Percentiles rank a stretch among this genome's conserved stretches.
phyloP scores from a whole-genome alignment of 140 eudicot genomes.

The Erigeron philadelphicus region DNA sequence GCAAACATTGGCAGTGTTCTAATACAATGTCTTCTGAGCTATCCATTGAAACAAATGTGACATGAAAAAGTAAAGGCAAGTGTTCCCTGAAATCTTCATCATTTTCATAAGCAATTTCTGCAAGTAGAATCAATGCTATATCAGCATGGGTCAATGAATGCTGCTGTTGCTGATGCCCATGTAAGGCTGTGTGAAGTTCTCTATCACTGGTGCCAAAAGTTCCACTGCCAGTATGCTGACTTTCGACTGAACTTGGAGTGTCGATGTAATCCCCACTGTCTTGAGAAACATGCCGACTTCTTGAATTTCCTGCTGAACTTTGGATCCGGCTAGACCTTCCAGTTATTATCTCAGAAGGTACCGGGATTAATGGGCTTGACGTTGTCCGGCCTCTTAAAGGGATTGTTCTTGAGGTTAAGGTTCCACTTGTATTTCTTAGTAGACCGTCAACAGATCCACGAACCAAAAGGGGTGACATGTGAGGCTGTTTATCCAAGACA shows the following conservation, averaged over 20 bases:
- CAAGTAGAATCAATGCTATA: slow-evolving; percentile 80
- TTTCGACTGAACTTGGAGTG: slow-evolving; percentile 86
- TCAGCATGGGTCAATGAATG: slow-evolving; percentile 84
- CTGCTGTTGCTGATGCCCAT: slow-evolving; percentile 76
- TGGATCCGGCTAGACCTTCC: slow-evolving; percentile 70
- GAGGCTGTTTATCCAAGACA: slow-evolving; percentile 74
- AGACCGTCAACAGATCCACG: slow-evolving; percentile 77
- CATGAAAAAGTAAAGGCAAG: slow-evolving; percentile 86
- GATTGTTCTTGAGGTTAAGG: slow-evolving; percentile 62
- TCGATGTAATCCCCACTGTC: slow-evolving; percentile 92
- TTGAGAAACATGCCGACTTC: slow-evolving; percentile 87
- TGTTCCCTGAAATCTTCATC: slow-evolving; percentile 92
- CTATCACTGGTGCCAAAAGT: slow-evolving; percentile 64
- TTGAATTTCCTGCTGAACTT: slow-evolving; percentile 67
- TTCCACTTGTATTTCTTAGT: slow-evolving; percentile 70
- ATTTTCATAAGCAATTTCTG: slow-evolving; percentile 88
- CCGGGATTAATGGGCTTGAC: slow-evolving; percentile 62
- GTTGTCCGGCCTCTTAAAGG: slow-evolving; percentile 62
- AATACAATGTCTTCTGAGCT: slow-evolving; percentile 94
- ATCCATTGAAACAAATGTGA: slow-evolving; percentile 89
- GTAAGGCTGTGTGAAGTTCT: slow-evolving; percentile 85
- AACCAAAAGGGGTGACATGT: slow-evolving; percentile 72
- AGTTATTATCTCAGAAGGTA: slow-evolving; percentile 63
- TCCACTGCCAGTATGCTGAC: slow-evolving; percentile 45
- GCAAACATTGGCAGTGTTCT: slow-evolving; percentile 87